Evolutionary conservation across 495 filamentous ascomycete genomes (phyloP).

Genomic region (Daldinia bambusicola): DNA sequence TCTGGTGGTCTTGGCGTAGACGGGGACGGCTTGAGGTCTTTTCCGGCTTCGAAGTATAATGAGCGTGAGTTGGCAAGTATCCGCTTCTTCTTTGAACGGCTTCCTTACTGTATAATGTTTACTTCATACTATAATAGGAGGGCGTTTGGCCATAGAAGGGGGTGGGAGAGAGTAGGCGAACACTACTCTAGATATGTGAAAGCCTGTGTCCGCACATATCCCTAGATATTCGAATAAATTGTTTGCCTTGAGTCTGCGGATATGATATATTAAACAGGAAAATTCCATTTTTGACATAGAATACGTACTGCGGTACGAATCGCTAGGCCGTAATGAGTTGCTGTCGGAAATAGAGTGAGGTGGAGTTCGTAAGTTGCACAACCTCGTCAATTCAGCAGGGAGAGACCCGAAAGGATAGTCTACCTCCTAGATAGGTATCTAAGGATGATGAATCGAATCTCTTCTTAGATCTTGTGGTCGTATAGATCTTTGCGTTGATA

Average conservation of each 20-base stretch:
- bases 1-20: no score
- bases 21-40: no score
- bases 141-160: not conserved
- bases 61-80: no score
- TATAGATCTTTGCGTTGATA: not conserved
- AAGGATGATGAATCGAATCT: not conserved
- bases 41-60: no score
- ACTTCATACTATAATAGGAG: no score
- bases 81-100: no score
- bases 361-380: not conserved
- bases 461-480: conserved; percentile 1
- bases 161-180: not conserved
- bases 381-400: not conserved
- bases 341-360: not conserved
- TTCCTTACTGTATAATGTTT: no score
- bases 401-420: no score
- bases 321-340: not conserved
- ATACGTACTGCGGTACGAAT: not conserved
- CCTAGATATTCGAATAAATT: not conserved
- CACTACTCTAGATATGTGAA: not conserved
- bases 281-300: not conserved
- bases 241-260: not conserved
- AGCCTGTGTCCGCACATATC: no score
- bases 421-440: no score
- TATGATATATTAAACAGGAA: not conserved